Evolutionary conservation across 306 rosid genomes (phyloP).

Genomic region (Acacia confusa): DNA sequence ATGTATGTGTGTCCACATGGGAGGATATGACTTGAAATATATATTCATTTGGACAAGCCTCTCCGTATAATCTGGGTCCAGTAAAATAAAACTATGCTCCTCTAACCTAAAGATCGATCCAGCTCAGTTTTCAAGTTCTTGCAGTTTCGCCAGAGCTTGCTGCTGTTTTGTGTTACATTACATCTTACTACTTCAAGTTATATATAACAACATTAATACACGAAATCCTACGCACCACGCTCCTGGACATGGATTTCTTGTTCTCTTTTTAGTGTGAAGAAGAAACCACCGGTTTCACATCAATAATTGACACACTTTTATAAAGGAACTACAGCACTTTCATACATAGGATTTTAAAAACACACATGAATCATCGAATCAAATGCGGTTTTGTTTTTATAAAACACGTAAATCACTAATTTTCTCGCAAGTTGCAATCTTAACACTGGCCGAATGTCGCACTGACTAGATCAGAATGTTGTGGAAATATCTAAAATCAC

Average conservation of each 20-base stretch:
- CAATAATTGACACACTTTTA: background rate
- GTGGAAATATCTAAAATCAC: slow-evolving; percentile 3
- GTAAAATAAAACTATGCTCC: background rate
- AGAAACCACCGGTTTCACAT: background rate
- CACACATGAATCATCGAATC: background rate
- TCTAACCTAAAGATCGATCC: background rate
- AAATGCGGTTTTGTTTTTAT: background rate
- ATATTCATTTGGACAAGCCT: background rate
- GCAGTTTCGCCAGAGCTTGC: background rate
- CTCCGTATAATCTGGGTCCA: background rate
- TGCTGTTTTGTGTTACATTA: background rate
- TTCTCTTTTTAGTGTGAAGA: background rate
- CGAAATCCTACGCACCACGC: background rate
- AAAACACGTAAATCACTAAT: background rate
- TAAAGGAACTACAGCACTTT: background rate
- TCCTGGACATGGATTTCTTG: background rate
- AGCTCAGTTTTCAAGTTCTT: background rate
- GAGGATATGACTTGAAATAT: background rate
- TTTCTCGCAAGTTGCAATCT: background rate
- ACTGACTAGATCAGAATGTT: background rate
- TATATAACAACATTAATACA: background rate
- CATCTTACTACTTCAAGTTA: background rate
- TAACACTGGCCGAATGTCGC: background rate
- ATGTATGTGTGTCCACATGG: background rate
- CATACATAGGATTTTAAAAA: background rate